Evolutionary conservation across 192 early-diverging fungal species (phyloP).

Genomic region (Glomus cerebriforme): DNA sequence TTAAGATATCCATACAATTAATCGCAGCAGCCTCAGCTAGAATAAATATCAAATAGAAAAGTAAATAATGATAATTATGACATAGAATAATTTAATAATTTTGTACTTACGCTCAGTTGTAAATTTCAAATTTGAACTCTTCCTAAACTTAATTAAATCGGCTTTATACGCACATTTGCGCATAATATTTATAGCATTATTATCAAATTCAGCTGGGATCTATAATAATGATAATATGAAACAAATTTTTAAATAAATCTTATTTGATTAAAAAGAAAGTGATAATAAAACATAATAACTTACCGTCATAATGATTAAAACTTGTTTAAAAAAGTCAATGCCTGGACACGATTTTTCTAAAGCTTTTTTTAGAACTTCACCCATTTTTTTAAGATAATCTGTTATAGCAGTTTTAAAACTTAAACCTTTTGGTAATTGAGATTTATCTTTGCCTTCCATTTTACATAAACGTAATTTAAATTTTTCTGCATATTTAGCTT

Average conservation of each 20-base stretch:
- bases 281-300: neutral
- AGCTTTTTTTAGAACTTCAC: neutral
- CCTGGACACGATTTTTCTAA: neutral
- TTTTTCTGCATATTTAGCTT: neutral
- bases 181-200: neutral
- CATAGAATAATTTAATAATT: neutral
- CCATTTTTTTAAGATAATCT: neutral
- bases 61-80: neutral
- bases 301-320: neutral
- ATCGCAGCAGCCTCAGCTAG: slow-evolving; percentile 20
- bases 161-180: neutral
- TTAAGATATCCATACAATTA: neutral
- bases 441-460: neutral
- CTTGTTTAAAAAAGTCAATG: neutral
- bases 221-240: too few relatives aligned
- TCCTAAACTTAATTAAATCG: neutral
- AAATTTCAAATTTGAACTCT: neutral
- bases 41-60: neutral
- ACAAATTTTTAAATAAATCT: too few relatives aligned
- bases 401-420: neutral
- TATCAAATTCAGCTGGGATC: neutral
- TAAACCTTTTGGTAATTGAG: neutral
- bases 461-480: slow-evolving; percentile 3
- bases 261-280: too few relatives aligned
- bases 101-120: slow-evolving; percentile 19